These are phyloP conservation scores for Luffa aegyptiaca DNA, from an alignment of 306 rosid species.

Conservation along the genomic window DNA sequence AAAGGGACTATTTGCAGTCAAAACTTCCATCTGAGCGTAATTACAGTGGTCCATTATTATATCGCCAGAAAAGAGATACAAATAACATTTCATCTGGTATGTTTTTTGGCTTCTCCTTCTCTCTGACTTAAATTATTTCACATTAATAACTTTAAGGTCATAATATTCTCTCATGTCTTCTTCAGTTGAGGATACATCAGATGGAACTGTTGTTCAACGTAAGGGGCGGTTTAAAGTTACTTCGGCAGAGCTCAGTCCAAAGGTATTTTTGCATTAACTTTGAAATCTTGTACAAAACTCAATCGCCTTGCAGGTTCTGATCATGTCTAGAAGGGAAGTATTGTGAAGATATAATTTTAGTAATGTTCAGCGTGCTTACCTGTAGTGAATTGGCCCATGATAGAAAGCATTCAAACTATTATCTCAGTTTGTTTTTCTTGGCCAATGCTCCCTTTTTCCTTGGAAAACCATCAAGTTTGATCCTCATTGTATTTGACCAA, in stretches of 20 bases:
- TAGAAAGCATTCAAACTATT: not conserved
- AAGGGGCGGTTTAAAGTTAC: conserved; percentile 95
- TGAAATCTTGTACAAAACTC: not conserved
- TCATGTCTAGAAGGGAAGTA: not conserved
- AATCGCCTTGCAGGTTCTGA: not conserved
- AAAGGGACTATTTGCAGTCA: conserved; percentile 71
- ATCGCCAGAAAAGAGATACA: conserved; percentile 38
- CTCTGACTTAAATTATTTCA: not conserved
- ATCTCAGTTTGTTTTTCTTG: not conserved
- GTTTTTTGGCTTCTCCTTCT: conserved; percentile 16
- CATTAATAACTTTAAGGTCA: not conserved
- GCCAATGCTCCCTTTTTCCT: not conserved
- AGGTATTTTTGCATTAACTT: conserved; percentile 32
- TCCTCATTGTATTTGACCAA: not conserved
- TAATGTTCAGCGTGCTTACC: not conserved
- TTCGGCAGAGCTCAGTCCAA: conserved; percentile 67
- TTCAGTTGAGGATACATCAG: conserved; percentile 78
- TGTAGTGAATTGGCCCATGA: not conserved
- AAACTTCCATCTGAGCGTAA: conserved; percentile 52
- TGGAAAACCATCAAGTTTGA: not conserved
- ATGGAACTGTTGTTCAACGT: conserved; percentile 73
- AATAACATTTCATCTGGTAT: conserved; percentile 54
- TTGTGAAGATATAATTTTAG: not conserved
- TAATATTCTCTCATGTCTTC: not conserved
- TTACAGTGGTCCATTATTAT: conserved; percentile 70